These are phyloP conservation scores for Jacaranda mimosifolia DNA, from an alignment of 257 asterid species.

Conservation along the genomic window DNA sequence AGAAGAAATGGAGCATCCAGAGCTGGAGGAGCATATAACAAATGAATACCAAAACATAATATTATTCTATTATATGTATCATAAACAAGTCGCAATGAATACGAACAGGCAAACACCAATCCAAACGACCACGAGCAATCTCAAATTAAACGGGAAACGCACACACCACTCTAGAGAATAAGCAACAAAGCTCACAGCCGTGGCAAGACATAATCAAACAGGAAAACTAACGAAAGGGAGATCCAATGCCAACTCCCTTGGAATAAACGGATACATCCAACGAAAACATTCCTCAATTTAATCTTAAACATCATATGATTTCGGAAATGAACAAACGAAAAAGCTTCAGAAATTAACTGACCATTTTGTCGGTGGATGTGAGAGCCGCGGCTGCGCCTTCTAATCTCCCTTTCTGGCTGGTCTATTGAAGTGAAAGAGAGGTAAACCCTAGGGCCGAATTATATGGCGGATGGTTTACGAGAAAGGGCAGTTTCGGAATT, in stretches of 20 bases:
- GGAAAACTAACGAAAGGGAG: neutral
- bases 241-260: constrained; percentile 4
- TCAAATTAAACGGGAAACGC: neutral
- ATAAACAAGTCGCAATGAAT: neutral
- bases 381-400: constrained; percentile 39
- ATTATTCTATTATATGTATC: neutral
- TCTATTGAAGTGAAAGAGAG: constrained; percentile 17
- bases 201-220: neutral
- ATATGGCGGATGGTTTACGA: constrained; percentile 23
- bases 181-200: neutral
- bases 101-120: neutral
- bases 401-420: constrained; percentile 15
- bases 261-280: neutral
- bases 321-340: neutral
- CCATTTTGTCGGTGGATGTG: constrained; percentile 37
- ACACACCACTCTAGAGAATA: neutral
- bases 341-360: constrained; percentile 16
- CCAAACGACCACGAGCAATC: neutral
- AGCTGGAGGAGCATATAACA: neutral
- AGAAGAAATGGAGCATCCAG: no score
- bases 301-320: neutral
- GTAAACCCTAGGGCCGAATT: constrained; percentile 37
- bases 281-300: neutral
- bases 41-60: neutral
- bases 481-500: constrained; percentile 12